Base-by-base conservation (phyloP, 1,139 yeast genomes). In the Geotrichum australiense region DNA sequence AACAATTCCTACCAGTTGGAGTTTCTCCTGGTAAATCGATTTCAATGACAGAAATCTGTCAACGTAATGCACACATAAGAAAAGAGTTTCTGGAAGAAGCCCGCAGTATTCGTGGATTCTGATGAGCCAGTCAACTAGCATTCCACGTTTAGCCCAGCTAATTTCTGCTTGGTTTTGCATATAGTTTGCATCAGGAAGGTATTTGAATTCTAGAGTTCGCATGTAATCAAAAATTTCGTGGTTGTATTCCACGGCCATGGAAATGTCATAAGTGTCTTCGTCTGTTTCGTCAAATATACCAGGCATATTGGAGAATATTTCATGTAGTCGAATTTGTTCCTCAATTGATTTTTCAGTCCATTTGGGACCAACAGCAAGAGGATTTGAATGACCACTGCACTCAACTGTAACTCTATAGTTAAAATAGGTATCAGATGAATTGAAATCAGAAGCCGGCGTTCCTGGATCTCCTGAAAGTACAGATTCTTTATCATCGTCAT, bases 201-300 rank as follows among this genome's bases (percentile, higher is more conserved):
- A 85, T 55, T 75, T 70, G 35, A 70, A 64, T 63, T 91, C 96
- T 47, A 82, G 69, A 57, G 73, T 79, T 59, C 81, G 78, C 54
- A 89, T 68, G 61, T 84, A 85, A 33, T 75, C 79, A 62, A 86
- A 89, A 47, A 91, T 89, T 47, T 86, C 96, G 51, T 70, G 74
- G 44, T 84, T 95, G 59, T 87, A 91, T 65, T 91, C 98, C 53
- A 89, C 78, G 21, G 85, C 96, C 96, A 91, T 89, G n/a, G 94
- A 80, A 7, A 84, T 80, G 61, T 91, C 97, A 64, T 73, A 81
- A 8, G 89, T 81, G 61, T 91, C 98, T 60, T 89, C 96, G 61
- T 91, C 97, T 50, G 74, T 73, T 35, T 79, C 84, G 61, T 86
- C 94, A 47, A 85, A 59, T 33, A 61, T 42, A 6, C 65, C 65